Evolutionary conservation across 2,329 filamentous ascomycete species (phyloP).

Genomic region (Fusarium avenaceum): DNA sequence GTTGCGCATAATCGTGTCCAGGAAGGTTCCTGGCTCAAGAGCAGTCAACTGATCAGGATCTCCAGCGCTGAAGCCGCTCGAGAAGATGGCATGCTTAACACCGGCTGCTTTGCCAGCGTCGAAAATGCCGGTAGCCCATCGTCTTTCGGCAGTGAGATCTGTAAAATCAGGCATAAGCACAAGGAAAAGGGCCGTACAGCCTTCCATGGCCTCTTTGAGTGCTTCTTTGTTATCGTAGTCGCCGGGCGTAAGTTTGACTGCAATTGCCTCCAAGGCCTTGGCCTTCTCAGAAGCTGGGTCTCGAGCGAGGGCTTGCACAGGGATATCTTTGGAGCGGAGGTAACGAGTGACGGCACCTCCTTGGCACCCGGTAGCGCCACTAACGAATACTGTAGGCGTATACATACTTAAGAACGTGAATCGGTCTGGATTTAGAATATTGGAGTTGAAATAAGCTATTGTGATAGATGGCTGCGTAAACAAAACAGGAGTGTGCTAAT

Average conservation of each 20-base stretch:
- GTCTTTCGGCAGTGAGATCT: constrained; percentile 50
- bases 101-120: constrained; percentile 56
- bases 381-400: constrained; percentile 55
- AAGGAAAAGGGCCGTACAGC: constrained; percentile 53
- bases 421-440: not conserved
- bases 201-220: constrained; percentile 50
- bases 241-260: constrained; percentile 53
- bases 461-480: not conserved
- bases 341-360: constrained; percentile 54
- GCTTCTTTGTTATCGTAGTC: constrained; percentile 52
- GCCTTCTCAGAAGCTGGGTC: constrained; percentile 50
- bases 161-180: constrained; percentile 52
- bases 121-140: constrained; percentile 52
- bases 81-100: constrained; percentile 56
- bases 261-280: constrained; percentile 48
- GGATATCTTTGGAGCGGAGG: constrained; percentile 51
- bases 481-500: not conserved
- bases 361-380: constrained; percentile 57
- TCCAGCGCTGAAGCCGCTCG: constrained; percentile 51
- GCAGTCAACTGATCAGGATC: constrained; percentile 48
- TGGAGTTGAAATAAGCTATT: not conserved
- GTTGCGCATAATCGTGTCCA: constrained; percentile 51
- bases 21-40: constrained; percentile 48
- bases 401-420: constrained; percentile 46
- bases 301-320: constrained; percentile 55